Conservation (phyloP, 1,284 basidiomycete genomes). For the Ceratobasidium papillatum region DNA sequence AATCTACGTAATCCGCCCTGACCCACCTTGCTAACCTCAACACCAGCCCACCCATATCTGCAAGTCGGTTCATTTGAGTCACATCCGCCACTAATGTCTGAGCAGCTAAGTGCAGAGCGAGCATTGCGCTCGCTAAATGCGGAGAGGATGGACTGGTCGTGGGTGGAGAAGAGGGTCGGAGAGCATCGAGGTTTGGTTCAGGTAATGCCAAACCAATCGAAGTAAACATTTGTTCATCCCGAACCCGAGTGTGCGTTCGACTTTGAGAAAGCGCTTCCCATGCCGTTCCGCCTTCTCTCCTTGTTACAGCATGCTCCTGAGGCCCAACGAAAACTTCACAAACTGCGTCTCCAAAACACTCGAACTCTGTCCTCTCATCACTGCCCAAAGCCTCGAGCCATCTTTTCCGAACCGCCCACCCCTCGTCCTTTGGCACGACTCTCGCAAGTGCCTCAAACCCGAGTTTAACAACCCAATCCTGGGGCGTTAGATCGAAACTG, state of each 20-base stretch:
- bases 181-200: constrained; percentile 3
- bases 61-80: constrained; percentile 61
- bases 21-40: constrained; percentile 71
- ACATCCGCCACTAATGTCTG: constrained; percentile 59
- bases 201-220: constrained; percentile 24
- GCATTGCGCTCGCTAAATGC: constrained; percentile 54
- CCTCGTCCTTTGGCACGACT: constrained; percentile 57
- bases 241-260: constrained; percentile 27
- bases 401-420: constrained; percentile 63
- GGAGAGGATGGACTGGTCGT: constrained; percentile 26
- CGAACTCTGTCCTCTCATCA: constrained; percentile 63
- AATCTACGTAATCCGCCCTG: constrained; percentile 85
- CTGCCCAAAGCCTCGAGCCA: constrained; percentile 68
- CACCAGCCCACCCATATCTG: constrained; percentile 70
- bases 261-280: constrained; percentile 37
- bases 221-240: constrained; percentile 55
- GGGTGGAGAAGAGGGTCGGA: constrained; percentile 15
- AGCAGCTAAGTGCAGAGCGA: constrained; percentile 78
- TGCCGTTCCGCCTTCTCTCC: neutral
- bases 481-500: constrained; percentile 61
- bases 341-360: constrained; percentile 63
- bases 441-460: constrained; percentile 69
- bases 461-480: constrained; percentile 63
- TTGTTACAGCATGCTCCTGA: neutral
- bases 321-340: constrained; percentile 57